Base-by-base conservation (phyloP, 176 grass and related monocot species). In the Oryza brachyantha region DNA sequence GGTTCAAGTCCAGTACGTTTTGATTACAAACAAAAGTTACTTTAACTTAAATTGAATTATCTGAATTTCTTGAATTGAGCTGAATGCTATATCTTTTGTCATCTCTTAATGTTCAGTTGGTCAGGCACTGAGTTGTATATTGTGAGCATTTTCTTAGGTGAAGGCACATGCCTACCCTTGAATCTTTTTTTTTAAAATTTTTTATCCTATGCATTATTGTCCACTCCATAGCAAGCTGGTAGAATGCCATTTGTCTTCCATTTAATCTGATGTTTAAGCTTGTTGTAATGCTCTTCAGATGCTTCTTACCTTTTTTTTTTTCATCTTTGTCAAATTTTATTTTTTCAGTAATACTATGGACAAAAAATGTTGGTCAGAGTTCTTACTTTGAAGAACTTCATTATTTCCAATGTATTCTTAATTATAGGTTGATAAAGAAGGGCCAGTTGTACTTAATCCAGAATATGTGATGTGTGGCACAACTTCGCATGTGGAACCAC, bases 401-500 rank as follows among this genome's bases (percentile, higher is more conserved):
- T 54, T 48, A 22, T 31, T 69, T 73, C 31, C 55, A 35, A 64
- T 40, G 61, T 69, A 68, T 52, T 77, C 16, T 46, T 76, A 68
- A 28, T 68, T 90, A 19, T 73, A 97, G 96, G 77, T 84, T 83
- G 84, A 91, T 19, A 74, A 91, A 77, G 70, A 87, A 12, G 76
- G 83, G 36, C 57, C 64, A 50, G 60, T 99, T 85, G 68, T 62
- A 29, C 59, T 99, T 66, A 75, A 32, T 68, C 83, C 92, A 46
- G 90, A 93, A 40, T 93, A 79, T 91, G 81, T 96, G 28, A 77
- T 84, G 66, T 89, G 67, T 57, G 76, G 80, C 38, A 52, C 52
- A 42, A 24, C 45, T 24, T 54, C 67, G 11, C 86, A 87, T 86
- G 14, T 71, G 78, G 79, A 90, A 32, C 86, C 90, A 89, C 83